A percentile compares a stretch with the other conserved stretches of the same genome.
Evolutionary conservation across 2,329 filamentous ascomycete genomes (phyloP).

Genomic region (Pyrenophora tritici-repentis): DNA sequence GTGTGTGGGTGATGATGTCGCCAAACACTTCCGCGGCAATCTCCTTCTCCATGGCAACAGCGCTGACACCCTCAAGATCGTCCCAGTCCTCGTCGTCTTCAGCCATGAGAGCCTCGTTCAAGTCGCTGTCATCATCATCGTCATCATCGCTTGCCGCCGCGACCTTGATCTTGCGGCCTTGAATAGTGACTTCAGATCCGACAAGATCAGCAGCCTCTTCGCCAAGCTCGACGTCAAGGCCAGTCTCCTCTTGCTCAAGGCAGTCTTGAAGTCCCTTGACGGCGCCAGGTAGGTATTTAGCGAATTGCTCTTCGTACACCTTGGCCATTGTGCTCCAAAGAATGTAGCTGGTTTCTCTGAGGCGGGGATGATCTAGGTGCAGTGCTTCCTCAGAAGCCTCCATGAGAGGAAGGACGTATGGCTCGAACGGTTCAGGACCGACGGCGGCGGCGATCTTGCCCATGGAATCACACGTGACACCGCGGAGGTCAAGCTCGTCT

Average conservation of each 20-base stretch:
- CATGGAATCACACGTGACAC: conserved; percentile 88
- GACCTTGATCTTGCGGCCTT: conserved; percentile 84
- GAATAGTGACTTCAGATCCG: conserved; percentile 75
- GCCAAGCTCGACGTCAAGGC: conserved; percentile 75
- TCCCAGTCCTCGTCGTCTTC: conserved; percentile 86
- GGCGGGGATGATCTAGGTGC: conserved; percentile 82
- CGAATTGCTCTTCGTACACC: conserved; percentile 85
- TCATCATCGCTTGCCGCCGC: conserved; percentile 64
- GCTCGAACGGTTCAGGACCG: conserved; percentile 83
- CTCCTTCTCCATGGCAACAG: conserved; percentile 93
- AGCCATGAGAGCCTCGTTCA: conserved; percentile 57
- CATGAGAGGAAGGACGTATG: conserved; percentile 90
- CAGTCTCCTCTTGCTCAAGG: conserved; percentile 85
- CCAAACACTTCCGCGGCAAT: conserved; percentile 94
- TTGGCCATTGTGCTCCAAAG: conserved; percentile 94
- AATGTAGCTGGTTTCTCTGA: conserved; percentile 96
- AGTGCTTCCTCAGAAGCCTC: conserved; percentile 89
- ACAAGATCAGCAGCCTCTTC: conserved; percentile 75
- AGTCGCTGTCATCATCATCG: conserved; percentile 68
- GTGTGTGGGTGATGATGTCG: conserved; percentile 87
- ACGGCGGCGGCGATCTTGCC: conserved; percentile 91
- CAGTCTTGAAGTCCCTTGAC: conserved; percentile 82
- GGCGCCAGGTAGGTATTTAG: conserved; percentile 76
- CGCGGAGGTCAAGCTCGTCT: conserved; percentile 86
- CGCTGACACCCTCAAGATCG: conserved; percentile 81